phyloP scores from a whole-genome alignment of 2,329 filamentous ascomycete species.

The Nothophoma quercina region DNA sequence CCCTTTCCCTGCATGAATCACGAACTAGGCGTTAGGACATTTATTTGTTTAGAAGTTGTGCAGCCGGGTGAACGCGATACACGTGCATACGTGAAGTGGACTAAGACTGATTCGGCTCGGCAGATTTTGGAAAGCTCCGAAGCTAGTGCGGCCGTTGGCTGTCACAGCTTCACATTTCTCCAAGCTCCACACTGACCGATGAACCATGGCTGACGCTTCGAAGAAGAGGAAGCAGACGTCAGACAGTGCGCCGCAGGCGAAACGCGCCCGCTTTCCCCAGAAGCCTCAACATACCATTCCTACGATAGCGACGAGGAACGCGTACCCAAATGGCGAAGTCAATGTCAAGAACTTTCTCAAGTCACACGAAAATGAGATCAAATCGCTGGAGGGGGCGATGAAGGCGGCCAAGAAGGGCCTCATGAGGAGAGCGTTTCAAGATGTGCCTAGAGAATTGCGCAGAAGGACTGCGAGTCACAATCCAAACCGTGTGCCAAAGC shows the following conservation, averaged over 20 bases:
- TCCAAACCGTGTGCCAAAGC: conserved; percentile 83
- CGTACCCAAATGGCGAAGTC: conserved; percentile 76
- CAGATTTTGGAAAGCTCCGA: conserved; percentile 11
- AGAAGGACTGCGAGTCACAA: conserved; percentile 94
- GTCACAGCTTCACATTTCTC: conserved; percentile 16
- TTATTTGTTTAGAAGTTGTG: conserved; percentile 18
- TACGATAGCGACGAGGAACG: conserved; percentile 50
- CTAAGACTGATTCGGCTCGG: conserved; percentile 14
- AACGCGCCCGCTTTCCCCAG: conserved; percentile 39
- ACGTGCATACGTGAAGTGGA: conserved; percentile 21
- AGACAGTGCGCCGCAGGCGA: conserved; percentile 21
- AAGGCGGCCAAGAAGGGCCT: conserved; percentile 70
- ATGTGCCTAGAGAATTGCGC: conserved; percentile 83
- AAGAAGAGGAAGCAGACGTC: conserved; percentile 36
- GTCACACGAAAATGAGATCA: conserved; percentile 88
- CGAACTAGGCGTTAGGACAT: conserved; percentile 2
- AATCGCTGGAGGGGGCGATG: conserved; percentile 83
- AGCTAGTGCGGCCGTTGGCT: conserved; percentile 20
- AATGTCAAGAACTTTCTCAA: conserved; percentile 85
- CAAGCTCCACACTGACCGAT: conserved; percentile 14
- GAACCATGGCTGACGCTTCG: conserved; percentile 22
- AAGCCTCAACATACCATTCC: conserved; percentile 39
- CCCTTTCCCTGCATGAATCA: conserved; percentile 8
- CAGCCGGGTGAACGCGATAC: conserved; percentile 17
- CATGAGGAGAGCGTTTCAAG: conserved; percentile 83